Conservation (phyloP, 2,329 filamentous ascomycete genomes). For the Pseudogymnoascus sp. region DNA sequence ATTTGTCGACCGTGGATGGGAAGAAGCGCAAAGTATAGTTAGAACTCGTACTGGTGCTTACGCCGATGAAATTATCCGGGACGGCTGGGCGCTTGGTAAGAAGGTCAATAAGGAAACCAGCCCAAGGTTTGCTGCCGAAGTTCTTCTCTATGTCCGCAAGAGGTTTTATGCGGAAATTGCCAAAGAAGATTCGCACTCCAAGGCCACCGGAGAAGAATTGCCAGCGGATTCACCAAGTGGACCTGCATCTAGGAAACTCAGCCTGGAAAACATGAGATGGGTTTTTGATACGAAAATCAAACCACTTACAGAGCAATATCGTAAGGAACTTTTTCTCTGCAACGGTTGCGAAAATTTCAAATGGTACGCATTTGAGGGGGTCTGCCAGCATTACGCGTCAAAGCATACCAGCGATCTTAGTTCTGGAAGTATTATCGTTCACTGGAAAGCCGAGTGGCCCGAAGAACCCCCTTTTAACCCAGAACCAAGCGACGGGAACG, state of each 20-base stretch:
- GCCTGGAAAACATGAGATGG: conserved; percentile 81
- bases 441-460: conserved; percentile 78
- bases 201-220: conserved; percentile 38
- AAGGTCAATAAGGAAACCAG: conserved; percentile 55
- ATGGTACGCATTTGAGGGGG: conserved; percentile 66
- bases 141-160: conserved; percentile 57
- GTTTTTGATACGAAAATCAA: conserved; percentile 71
- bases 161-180: conserved; percentile 56
- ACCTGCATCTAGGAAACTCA: conserved; percentile 53
- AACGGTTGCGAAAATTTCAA: conserved; percentile 59
- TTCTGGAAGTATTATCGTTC: conserved; percentile 61
- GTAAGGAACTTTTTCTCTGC: conserved; percentile 70
- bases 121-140: conserved; percentile 62
- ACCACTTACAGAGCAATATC: conserved; percentile 53
- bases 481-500: conserved; percentile 39
- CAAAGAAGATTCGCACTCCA: conserved; percentile 41
- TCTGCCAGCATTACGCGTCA: conserved; percentile 75
- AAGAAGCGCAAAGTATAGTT: conserved; percentile 59
- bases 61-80: conserved; percentile 61
- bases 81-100: conserved; percentile 55
- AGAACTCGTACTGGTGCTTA: conserved; percentile 55
- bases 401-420: conserved; percentile 69
- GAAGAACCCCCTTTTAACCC: conserved; percentile 62
- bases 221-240: conserved; percentile 42
- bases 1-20: conserved; percentile 59